Conservation (phyloP, 257 asterid genomes). For the Nicotiana otophora region DNA sequence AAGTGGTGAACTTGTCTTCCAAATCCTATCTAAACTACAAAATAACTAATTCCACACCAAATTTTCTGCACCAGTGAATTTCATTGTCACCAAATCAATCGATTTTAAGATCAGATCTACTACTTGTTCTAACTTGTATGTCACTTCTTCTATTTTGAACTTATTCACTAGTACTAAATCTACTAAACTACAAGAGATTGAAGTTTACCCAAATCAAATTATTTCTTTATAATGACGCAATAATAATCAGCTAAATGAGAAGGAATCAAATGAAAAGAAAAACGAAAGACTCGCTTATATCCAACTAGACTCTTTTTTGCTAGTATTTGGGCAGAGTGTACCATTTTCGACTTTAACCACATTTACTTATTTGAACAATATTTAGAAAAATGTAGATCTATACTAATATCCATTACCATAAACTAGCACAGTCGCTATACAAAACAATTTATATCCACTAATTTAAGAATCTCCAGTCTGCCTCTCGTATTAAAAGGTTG, state of each 20-base stretch:
- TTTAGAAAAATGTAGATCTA: neutral
- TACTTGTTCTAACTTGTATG: neutral
- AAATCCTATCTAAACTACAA: neutral
- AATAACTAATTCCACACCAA: neutral
- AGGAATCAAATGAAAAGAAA: neutral
- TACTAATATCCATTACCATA: neutral
- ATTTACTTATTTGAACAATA: no score
- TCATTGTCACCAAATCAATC: neutral
- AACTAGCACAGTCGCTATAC: neutral
- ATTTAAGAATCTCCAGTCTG: neutral
- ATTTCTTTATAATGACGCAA: neutral
- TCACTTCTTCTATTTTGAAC: neutral
- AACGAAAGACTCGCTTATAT: neutral
- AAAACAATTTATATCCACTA: neutral
- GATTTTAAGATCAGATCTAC: neutral
- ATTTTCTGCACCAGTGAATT: neutral
- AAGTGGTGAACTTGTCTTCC: constrained; percentile 2
- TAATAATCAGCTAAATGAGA: neutral
- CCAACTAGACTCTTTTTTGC: neutral
- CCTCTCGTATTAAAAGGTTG: neutral
- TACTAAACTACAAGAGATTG: neutral
- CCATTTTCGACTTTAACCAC: neutral
- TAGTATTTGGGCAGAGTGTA: no score
- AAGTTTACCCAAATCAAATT: neutral
- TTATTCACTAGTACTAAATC: neutral